Evolutionary conservation across 371 early-diverging fungal genomes (phyloP).

Genomic region (Zychaea mexicana): DNA sequence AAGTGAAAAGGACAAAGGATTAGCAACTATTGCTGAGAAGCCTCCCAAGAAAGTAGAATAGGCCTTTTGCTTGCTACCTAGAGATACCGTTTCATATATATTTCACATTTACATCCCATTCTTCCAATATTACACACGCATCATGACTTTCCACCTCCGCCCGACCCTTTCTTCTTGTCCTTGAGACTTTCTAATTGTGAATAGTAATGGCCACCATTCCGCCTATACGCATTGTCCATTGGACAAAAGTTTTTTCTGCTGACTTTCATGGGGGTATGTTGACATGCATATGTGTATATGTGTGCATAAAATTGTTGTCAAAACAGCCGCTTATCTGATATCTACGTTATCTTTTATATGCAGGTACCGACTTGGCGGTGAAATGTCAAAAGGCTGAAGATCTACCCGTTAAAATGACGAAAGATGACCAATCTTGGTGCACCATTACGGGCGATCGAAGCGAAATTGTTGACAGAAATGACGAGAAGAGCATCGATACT

Average conservation of each 20-base stretch:
- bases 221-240: constrained; percentile 37
- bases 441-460: constrained; percentile 23
- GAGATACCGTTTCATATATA: neutral
- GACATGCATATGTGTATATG: too few species aligned
- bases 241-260: constrained; percentile 30
- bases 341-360: neutral
- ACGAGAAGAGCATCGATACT: neutral
- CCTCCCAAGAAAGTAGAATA: constrained; percentile 7
- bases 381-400: constrained; percentile 3
- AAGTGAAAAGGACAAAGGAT: constrained; percentile 2
- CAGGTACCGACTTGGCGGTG: constrained; percentile 11
- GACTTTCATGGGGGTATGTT: constrained; percentile 16
- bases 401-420: neutral
- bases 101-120: too few species aligned
- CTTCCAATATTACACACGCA: too few species aligned
- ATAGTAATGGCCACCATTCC: constrained; percentile 13
- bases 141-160: too few species aligned
- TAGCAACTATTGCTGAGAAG: neutral
- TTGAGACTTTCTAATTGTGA: neutral
- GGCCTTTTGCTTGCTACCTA: too few species aligned
- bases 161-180: neutral
- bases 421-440: constrained; percentile 25
- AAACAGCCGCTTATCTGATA: too few species aligned
- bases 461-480: constrained; percentile 15
- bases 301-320: too few species aligned